Evolutionary conservation across 805 yeast species (phyloP).

Genomic region (Starmerella etchellsii): DNA sequence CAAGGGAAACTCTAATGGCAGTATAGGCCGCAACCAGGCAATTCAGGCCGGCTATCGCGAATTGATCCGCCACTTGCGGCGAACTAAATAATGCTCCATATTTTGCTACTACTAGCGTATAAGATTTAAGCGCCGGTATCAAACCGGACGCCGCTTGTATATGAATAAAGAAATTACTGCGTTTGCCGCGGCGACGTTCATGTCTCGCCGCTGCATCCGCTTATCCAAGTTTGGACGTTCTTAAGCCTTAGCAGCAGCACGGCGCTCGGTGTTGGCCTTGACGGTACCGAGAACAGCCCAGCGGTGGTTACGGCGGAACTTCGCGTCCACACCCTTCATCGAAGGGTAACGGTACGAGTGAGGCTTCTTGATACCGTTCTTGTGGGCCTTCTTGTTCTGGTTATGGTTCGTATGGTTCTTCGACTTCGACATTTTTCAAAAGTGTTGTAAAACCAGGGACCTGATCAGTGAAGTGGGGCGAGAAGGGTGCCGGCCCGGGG

Average conservation of each 20-base stretch:
- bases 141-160: background rate
- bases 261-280: slow-evolving; percentile 57
- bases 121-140: too few species aligned
- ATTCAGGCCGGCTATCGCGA: too few species aligned
- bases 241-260: background rate
- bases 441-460: too few species aligned
- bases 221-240: background rate
- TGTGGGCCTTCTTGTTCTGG: slow-evolving; percentile 99
- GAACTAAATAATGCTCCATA: too few species aligned
- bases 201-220: too few species aligned
- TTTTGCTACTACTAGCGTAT: background rate
- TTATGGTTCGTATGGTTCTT: slow-evolving; percentile 99
- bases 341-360: slow-evolving; percentile 97
- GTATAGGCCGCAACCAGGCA: too few species aligned
- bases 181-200: too few species aligned
- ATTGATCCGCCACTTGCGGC: too few species aligned
- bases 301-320: slow-evolving; percentile 99
- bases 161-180: slow-evolving; percentile 1
- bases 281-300: slow-evolving; percentile 97
- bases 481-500: too few species aligned
- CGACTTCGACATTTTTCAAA: slow-evolving; percentile 84
- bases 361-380: slow-evolving; percentile 99
- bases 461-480: too few species aligned
- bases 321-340: slow-evolving; percentile 96
- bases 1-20: too few species aligned